A percentile compares a stretch with the other conserved stretches of the same genome.
Evolutionary conservation across 139 green algal species (phyloP).

Genomic region (Bryopsis sp.): DNA sequence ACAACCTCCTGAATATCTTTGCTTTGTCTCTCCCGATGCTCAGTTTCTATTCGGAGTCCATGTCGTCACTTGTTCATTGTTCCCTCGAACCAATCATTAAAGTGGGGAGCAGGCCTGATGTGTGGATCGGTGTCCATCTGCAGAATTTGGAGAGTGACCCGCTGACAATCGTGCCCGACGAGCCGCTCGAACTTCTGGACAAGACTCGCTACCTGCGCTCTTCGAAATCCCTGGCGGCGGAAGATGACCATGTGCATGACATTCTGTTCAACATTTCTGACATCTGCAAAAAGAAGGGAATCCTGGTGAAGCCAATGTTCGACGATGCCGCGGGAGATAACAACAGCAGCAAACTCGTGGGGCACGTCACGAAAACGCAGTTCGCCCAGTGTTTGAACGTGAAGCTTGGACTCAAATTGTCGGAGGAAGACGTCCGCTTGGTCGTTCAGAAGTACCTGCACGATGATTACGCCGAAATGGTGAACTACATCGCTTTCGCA

Average conservation of each 20-base stretch:
- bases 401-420: constrained; percentile 25
- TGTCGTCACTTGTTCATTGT: too few relatives aligned
- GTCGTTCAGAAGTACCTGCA: constrained; percentile 50
- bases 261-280: constrained; percentile 12
- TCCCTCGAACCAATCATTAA: not conserved
- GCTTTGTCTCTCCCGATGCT: too few relatives aligned
- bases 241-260: constrained; percentile 24
- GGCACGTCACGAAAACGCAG: constrained; percentile 60
- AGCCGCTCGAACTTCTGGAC: constrained; percentile 57
- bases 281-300: constrained; percentile 25
- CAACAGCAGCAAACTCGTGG: constrained; percentile 50
- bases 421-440: constrained; percentile 28
- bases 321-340: constrained; percentile 57
- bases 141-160: constrained; percentile 53
- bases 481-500: constrained; percentile 64
- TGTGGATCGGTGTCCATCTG: not conserved
- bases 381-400: constrained; percentile 48
- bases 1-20: too few relatives aligned
- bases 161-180: constrained; percentile 43
- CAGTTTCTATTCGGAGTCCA: too few relatives aligned
- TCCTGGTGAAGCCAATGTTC: constrained; percentile 61
- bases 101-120: not conserved
- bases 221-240: constrained; percentile 29
- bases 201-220: constrained; percentile 47
- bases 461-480: constrained; percentile 60